Base-by-base conservation (phyloP, 352 stramenopile genomes). In the Pythium grandisporangium region DNA sequence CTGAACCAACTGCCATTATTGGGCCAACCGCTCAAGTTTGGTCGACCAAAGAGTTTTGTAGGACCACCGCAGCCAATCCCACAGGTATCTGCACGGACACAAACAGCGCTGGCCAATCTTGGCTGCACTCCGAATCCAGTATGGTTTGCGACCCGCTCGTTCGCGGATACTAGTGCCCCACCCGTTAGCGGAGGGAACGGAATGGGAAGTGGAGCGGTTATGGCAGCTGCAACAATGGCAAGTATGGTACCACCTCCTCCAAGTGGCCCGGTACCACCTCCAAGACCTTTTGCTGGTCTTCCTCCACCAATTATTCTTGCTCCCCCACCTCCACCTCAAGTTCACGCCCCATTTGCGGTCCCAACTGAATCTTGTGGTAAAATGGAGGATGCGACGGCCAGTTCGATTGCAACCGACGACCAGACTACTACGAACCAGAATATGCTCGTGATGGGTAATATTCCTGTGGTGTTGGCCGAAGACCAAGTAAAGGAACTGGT, bases 11-110 rank as follows among this genome's bases (percentile, higher is more conserved):
- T 93, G 1, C 70, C 73, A 13, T 48, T 93, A 42, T 58, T 92
- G 8, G 78, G 78, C 2, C 75, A 88, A 27, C 81, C 80, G 10
- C 59, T 93, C 23, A 93, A 93, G 60, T 92, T 93, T 66, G 81
- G 81, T 16, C 70, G 81, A 6, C 81, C 81, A 2, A 68, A 73
- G 25, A 92, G 78, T 51, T 93, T 86, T 41, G 76, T 88, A 53
- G 81, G 81, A 1, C 81, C 81, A 2, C 66, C 76, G n/a, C 78
- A 90, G 51, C 76, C 75, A 3, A 70, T 90, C 54, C 81, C 81
- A 17, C 51, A 61, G 19, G 48, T 92, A 2, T 80, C 71, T 10
- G 48, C 77, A 4, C 70, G 76, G 23, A 70, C 81, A 2, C 81
- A 93, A 37, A 90, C 81, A 1, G 81, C 78, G 29, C 59, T 93